phyloP scores from a whole-genome alignment of 305 asterid genomes.

The Rubia peregrina region DNA sequence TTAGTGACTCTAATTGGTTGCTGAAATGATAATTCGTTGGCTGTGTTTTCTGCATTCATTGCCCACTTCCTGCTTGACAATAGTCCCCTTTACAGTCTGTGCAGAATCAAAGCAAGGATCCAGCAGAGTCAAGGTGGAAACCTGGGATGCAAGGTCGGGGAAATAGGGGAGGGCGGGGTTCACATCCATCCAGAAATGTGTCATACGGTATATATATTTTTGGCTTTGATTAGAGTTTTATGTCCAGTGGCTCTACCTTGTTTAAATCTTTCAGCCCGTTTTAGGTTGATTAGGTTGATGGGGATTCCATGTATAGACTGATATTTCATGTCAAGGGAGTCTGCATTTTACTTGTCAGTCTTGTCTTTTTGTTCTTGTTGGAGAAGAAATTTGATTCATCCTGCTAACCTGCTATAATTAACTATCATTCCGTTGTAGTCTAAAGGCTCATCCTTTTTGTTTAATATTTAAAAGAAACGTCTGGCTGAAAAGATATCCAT shows the following conservation, averaged over 20 bases:
- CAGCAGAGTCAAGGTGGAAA: slow-evolving; percentile 63
- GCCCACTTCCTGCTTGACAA: slow-evolving; percentile 10
- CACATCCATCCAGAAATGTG: slow-evolving; percentile 42
- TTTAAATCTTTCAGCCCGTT: neutral
- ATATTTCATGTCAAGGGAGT: neutral
- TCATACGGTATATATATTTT: slow-evolving; percentile 58
- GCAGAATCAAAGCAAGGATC: slow-evolving; percentile 63
- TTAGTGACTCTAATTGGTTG: neutral
- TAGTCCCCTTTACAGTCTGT: slow-evolving; percentile 12
- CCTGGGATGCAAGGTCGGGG: slow-evolving; percentile 56
- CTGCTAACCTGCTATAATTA: slow-evolving; percentile 6
- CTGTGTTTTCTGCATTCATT: slow-evolving; percentile 2
- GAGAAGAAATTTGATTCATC: neutral
- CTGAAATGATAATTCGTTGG: neutral
- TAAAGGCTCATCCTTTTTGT: neutral
- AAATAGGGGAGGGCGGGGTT: slow-evolving; percentile 61
- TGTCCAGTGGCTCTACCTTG: neutral
- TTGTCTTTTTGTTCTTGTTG: neutral
- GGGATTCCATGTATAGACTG: neutral
- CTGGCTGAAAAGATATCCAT: neutral
- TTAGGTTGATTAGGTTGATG: neutral
- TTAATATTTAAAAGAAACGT: neutral
- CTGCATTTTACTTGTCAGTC: neutral
- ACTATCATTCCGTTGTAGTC: neutral
- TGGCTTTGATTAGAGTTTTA: neutral